These are phyloP conservation scores for Penicillium glabrum DNA, from an alignment of 2,329 filamentous ascomycete species.

Conservation along the genomic window DNA sequence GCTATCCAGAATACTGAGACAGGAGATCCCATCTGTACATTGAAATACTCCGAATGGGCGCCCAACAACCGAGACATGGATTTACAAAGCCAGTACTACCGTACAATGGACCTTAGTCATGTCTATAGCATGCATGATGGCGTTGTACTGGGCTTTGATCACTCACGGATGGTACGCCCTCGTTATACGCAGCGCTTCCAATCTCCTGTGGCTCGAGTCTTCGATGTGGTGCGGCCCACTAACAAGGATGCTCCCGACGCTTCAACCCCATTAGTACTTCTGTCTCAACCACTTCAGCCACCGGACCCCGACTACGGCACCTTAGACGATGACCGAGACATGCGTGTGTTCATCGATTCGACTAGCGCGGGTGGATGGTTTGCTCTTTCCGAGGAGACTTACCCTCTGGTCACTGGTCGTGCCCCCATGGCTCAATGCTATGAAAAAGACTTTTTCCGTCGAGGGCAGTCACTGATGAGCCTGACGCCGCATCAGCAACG, in stretches of 20 bases:
- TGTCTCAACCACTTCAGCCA: conserved; percentile 79
- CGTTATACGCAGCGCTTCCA: conserved; percentile 69
- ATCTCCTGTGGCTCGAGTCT: conserved; percentile 81
- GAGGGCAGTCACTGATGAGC: conserved; percentile 39
- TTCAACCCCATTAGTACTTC: conserved; percentile 70
- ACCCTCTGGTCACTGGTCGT: conserved; percentile 78
- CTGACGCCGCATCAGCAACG: conserved; percentile 51
- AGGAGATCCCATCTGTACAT: conserved; percentile 76
- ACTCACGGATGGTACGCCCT: conserved; percentile 55
- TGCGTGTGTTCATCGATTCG: conserved; percentile 80
- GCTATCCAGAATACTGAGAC: conserved; percentile 74
- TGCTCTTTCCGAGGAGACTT: conserved; percentile 81
- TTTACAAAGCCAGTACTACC: conserved; percentile 76
- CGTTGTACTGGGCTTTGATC: conserved; percentile 76
- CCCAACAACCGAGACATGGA: conserved; percentile 90
- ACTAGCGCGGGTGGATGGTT: conserved; percentile 90
- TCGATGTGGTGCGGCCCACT: conserved; percentile 77
- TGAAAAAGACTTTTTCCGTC: conserved; percentile 49
- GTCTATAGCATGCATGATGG: conserved; percentile 86
- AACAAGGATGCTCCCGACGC: conserved; percentile 63
- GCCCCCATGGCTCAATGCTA: conserved; percentile 60
- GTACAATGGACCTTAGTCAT: conserved; percentile 82
- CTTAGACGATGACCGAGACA: conserved; percentile 52
- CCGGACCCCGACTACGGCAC: conserved; percentile 43
- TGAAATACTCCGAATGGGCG: conserved; percentile 92